Base-by-base conservation (phyloP, 1,139 yeast species). In the Yamadazyma aaseri region DNA sequence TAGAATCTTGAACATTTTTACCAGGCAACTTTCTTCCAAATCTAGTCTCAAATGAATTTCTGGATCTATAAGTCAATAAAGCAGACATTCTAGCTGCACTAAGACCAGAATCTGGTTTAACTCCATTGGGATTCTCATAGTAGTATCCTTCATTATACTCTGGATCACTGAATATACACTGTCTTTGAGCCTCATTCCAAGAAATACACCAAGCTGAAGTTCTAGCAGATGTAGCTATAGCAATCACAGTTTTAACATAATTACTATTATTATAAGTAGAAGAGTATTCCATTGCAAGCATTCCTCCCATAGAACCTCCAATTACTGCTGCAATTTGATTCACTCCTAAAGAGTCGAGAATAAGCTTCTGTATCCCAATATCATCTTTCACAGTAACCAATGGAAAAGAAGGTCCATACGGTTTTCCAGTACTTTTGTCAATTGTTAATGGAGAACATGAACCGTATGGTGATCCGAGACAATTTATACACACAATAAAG, bases 221-320 rank as follows among this genome's bases (percentile, higher is more conserved):
- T 51, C 95, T 71, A 0, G 97, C 97, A 27, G 95, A 80, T 0
- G 98, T 90, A 2, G 98, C 98, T 37, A 92, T 65, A 0, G 97
- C 95, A 15, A 92, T 81, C 17, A 86, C 70, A 23, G 77, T 65
- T 39, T 74, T 73, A 13, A 92, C 95, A 51, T 79, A 92, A 3
- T 69, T 73, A 2, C 72, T 62, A n/a, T 86, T 84, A 46, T 76
- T 84, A 52, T 78, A 84, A 2, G 84, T 80, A 51, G 73, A 59
- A 9, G 71, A 67, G 71, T 90, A 92, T 56, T 92, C 98, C 45
- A 92, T 63, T 0, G 92, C 90, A 34, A 89, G 64, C 98, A 92
- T 92, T n/a, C 98, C 98, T 24, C 98, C 98, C 98, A 92, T 92
- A 18, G 97, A 90, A 0, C 98, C 98, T 20, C 98, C 98, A 38